Evolutionary conservation across 768 basidiomycete genomes (phyloP).

Genomic region (Rhodosporidiobolus sp.): DNA sequence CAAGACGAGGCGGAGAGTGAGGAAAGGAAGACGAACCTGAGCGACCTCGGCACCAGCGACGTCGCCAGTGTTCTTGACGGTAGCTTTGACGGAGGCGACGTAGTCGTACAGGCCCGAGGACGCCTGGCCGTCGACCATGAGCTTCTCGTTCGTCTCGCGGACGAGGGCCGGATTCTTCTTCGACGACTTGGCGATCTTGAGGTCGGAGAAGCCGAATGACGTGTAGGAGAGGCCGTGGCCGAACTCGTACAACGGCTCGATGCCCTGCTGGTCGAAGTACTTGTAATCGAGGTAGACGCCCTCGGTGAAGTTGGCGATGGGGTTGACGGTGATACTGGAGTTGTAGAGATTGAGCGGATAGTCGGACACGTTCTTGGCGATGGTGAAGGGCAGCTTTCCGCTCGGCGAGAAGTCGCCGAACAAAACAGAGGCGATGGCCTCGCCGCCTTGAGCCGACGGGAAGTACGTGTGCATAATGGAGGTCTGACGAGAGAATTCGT

Average conservation of each 20-base stretch:
- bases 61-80: slow-evolving; percentile 35
- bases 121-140: slow-evolving; percentile 14
- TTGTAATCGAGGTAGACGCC: slow-evolving; percentile 47
- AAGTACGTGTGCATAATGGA: slow-evolving; percentile 17
- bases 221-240: slow-evolving; percentile 46
- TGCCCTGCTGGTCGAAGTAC: slow-evolving; percentile 7
- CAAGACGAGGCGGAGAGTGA: neutral
- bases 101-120: slow-evolving; percentile 16
- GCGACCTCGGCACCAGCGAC: slow-evolving; percentile 29
- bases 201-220: slow-evolving; percentile 24
- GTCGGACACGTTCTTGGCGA: slow-evolving; percentile 26
- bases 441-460: slow-evolving; percentile 57
- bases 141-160: slow-evolving; percentile 29
- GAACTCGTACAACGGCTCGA: slow-evolving; percentile 43
- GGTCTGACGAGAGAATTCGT: neutral
- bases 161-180: neutral
- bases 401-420: slow-evolving; percentile 63
- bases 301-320: slow-evolving; percentile 41
- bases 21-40: slow-evolving; percentile 15
- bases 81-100: slow-evolving; percentile 24
- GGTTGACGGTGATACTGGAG: neutral
- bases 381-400: slow-evolving; percentile 55
- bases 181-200: slow-evolving; percentile 15
- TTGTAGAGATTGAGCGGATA: slow-evolving; percentile 44
- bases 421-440: slow-evolving; percentile 61